Conservation (phyloP, 129 eudicot species). For the Flaveria ramosissima region DNA sequence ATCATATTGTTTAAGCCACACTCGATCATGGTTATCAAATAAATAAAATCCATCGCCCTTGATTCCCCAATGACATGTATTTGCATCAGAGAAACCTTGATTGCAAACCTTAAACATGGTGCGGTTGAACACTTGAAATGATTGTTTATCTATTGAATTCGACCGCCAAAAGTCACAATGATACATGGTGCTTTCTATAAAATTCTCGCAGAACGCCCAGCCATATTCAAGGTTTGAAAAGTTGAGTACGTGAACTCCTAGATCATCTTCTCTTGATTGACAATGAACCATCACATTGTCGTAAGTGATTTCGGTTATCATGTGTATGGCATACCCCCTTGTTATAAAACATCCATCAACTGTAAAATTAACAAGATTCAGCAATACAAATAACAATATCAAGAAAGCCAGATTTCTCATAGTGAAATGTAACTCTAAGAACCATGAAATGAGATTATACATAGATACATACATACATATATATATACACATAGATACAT, state of each 20-base stretch:
- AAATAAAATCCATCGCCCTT: constrained; percentile 36
- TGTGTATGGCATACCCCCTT: constrained; percentile 20
- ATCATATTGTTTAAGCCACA: constrained; percentile 29
- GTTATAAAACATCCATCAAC: constrained; percentile 13
- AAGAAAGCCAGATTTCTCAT: constrained; percentile 21
- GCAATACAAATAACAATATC: not conserved
- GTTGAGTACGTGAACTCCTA: constrained; percentile 31
- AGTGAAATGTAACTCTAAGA: not conserved
- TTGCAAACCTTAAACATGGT: constrained; percentile 24
- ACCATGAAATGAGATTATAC: not conserved
- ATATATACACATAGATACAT: not conserved
- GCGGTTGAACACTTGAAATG: constrained; percentile 32
- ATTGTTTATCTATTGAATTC: constrained; percentile 12
- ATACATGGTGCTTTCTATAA: constrained; percentile 13
- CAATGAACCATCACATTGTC: constrained; percentile 37
- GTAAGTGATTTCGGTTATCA: constrained; percentile 23
- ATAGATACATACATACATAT: not conserved
- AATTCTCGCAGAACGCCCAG: constrained; percentile 31
- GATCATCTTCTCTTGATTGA: constrained; percentile 25
- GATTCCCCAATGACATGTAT: constrained; percentile 33
- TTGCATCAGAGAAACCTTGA: constrained; percentile 12
- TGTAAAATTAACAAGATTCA: not conserved
- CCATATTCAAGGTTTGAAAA: constrained; percentile 29
- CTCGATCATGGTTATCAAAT: constrained; percentile 21
- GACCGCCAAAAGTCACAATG: constrained; percentile 20